Evolutionary conservation across 2,329 filamentous ascomycete genomes (phyloP).

Genomic region (Lecanicillium sp.): DNA sequence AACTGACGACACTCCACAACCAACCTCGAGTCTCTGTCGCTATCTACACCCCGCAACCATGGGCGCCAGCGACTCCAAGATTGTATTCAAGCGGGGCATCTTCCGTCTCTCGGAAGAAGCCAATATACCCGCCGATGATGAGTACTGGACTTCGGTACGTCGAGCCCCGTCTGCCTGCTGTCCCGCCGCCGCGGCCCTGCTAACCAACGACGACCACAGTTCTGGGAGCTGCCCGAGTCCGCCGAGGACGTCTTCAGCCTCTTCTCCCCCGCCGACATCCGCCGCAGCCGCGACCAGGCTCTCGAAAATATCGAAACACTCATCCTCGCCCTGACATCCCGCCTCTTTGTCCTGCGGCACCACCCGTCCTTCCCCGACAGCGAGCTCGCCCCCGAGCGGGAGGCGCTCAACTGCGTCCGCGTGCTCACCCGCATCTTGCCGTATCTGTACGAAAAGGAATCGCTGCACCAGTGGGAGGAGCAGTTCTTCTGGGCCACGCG

Average conservation of each 20-base stretch:
- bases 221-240: conserved; percentile 95
- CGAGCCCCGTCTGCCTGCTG: conserved; percentile 11
- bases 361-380: conserved; percentile 86
- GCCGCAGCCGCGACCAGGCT: conserved; percentile 77
- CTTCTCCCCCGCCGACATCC: conserved; percentile 83
- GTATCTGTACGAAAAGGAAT: conserved; percentile 85
- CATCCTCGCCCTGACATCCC: conserved; percentile 74
- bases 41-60: conserved; percentile 43
- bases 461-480: conserved; percentile 79
- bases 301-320: conserved; percentile 87
- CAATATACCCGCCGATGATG: conserved; percentile 78
- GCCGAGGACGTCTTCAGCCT: conserved; percentile 95
- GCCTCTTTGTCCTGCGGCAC: conserved; percentile 74
- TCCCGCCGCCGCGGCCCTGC: conserved; percentile 13
- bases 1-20: neutral
- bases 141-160: conserved; percentile 87
- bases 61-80: conserved; percentile 98
- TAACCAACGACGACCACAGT: conserved; percentile 45
- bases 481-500: conserved; percentile 84
- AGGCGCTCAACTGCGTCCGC: conserved; percentile 92
- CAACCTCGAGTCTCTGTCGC: conserved; percentile 14
- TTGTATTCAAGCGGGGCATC: conserved; percentile 97
- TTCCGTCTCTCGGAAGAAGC: conserved; percentile 92
- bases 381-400: conserved; percentile 74
- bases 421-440: conserved; percentile 85